phyloP scores from a whole-genome alignment of 805 yeast genomes.

The Alloascoidea africana region DNA sequence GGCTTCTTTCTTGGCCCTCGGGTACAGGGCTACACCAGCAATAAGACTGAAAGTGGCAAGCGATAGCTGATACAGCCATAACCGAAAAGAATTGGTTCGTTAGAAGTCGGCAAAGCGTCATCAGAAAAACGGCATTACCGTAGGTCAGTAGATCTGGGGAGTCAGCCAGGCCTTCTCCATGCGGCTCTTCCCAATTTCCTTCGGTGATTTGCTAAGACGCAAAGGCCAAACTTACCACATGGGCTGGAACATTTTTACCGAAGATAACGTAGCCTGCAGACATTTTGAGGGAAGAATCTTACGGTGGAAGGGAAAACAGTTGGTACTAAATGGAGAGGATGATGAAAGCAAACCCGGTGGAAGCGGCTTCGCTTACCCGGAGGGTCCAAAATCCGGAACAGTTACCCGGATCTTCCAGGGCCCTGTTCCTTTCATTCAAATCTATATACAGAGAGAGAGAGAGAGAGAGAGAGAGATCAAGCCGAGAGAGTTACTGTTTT shows the following conservation, averaged over 20 bases:
- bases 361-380: too few relatives aligned
- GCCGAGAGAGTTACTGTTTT: too few relatives aligned
- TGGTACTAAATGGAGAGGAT: too few relatives aligned
- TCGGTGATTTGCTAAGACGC: background rate
- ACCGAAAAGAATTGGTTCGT: background rate
- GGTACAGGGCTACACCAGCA: background rate
- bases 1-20: background rate
- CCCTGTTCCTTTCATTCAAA: too few relatives aligned
- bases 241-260: constrained; percentile 1
- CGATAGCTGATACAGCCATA: background rate
- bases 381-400: too few relatives aligned
- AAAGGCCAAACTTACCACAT: constrained; percentile 1
- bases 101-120: background rate
- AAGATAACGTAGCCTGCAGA: background rate
- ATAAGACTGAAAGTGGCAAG: constrained; percentile 2
- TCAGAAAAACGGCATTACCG: background rate
- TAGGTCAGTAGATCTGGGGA: background rate
- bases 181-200: too few relatives aligned
- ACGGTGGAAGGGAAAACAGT: too few relatives aligned
- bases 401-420: too few relatives aligned
- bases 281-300: constrained; percentile 1
- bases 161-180: too few relatives aligned
- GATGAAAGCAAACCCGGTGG: too few relatives aligned
- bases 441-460: too few relatives aligned
- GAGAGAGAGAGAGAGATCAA: too few relatives aligned